Evolutionary conservation across 2,329 filamentous ascomycete genomes (phyloP), one percentile per base, ranked within the genome.

Genomic region (Penicillium sp.): DNA sequence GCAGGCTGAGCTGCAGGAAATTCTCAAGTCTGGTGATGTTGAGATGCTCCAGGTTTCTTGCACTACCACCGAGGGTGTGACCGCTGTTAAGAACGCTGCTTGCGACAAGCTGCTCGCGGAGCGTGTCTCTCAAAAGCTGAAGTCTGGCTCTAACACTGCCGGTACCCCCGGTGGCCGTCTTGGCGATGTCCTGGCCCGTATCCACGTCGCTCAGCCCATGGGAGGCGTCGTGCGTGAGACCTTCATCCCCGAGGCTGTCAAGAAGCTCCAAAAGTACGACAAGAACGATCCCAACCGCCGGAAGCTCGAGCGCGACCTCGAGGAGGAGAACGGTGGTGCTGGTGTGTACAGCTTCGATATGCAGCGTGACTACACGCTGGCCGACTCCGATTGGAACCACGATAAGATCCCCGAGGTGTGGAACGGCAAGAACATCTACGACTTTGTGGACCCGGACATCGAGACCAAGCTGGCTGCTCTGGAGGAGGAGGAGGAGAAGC

Each of bases 381-480:
- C 90, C 65, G 87, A 97, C 75, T 87, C 90, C 45, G 92, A 95
- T 60, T 98, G 95, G 95, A 97, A 96, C 78, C 87, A 97, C 76
- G 96, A 99, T 81, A 92, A 91, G 80, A 91, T 98, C 58, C 95
- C 95, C 35, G 95, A 99, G 79, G 84, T 97, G 52, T 90, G 93
- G 78, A 89, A 98, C 74, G 95, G 95, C 78, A 93, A 94, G 85
- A 99, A 99, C 77, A 91, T 99, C 60, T 95, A 94, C 81, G 95
- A 99, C 79, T 99, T 92, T 78, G 88, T 99, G 73, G 95, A 98
- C 73, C 93, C 94, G 1, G 96, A 99, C 58, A 99, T 99, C 74
- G 95, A 97, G 73, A 85, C 88, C 68, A 98, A 97, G 82, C 86
- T 99, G 53, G 89, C 89, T 55, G 92, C 92, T 58, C 84, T 99